Base-by-base conservation (phyloP, 208 protist genomes). In the Naegleria fowleri region DNA sequence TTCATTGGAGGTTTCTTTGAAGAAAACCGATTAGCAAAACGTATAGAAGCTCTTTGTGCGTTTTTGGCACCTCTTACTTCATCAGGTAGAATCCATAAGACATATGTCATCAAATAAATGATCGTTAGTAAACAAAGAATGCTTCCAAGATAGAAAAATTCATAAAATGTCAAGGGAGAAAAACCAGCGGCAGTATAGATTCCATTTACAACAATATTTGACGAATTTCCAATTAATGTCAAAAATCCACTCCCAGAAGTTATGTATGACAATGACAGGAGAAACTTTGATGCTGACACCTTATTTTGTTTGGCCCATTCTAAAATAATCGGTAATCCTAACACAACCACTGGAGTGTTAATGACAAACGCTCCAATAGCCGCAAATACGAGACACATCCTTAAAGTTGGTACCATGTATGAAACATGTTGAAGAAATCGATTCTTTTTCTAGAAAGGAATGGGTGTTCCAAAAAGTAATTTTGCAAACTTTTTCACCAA, bases 331-430 rank as follows among this genome's bases (percentile, higher is more conserved):
- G 91, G 48, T 5, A 93, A 91, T 6, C 93, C 38, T 39, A 93
- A 85, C 11, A 67, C 83, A 15, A 93, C 92, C 33, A 93, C 88
- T 25, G 92, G 92, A 29, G 92, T 93, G 83, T 93, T 93, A 86
- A 93, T 93, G 36, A 93, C 76, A 85, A 93, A 92, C 0, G 29
- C 29, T 79, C 29, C 16, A 36, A 79, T 29, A 5, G 84, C 48
- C 0, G 91, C 91, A 40, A 90, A 25, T 6, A 59, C 29, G 6
- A 79, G 9, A 79, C 67, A 79, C 16, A 79, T 87, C 51, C 84
- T 19, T 3, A 41, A 85, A 19, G 58, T 79, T 48, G 43, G 48
- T 25, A 92, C 75, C 7, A 90, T 22, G 4, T 41, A 59, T 67
- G 55, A 67, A 29, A 67, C 11, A 29, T 67, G 55, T 67, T 67